phyloP scores from a whole-genome alignment of 305 asterid species.

The Fraxinus baroniana region DNA sequence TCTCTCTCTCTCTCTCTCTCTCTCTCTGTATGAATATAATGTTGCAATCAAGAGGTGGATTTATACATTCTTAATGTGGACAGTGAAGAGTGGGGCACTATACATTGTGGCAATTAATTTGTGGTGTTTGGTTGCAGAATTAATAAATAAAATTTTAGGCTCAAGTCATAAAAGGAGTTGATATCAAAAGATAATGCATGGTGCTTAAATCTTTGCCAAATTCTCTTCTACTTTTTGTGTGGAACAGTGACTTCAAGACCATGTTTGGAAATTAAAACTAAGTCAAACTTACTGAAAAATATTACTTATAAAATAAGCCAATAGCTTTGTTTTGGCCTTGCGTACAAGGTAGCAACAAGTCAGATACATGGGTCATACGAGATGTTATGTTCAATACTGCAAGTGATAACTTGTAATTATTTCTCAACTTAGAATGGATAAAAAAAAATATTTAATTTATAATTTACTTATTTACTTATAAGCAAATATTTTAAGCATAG shows the following conservation, averaged over 20 bases:
- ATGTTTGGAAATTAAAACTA: background rate
- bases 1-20: slow-evolving; percentile 2
- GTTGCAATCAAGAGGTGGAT: slow-evolving; percentile 28
- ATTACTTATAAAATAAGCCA: background rate
- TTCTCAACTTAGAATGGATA: background rate
- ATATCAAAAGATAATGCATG: slow-evolving; percentile 22
- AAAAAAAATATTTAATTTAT: background rate
- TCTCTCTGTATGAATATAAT: background rate
- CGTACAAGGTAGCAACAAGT: background rate
- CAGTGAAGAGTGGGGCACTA: slow-evolving; percentile 31
- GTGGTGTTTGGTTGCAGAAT: slow-evolving; percentile 30
- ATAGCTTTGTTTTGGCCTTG: background rate
- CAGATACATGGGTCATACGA: background rate
- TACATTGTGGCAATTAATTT: slow-evolving; percentile 23
- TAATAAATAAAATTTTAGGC: slow-evolving; percentile 21
- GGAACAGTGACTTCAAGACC: background rate
- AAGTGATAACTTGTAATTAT: background rate
- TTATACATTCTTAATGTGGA: slow-evolving; percentile 35
- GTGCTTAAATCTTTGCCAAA: slow-evolving; percentile 2
- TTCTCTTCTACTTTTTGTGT: background rate
- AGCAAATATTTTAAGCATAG: background rate
- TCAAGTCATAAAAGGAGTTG: slow-evolving; percentile 38
- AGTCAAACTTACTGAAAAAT: background rate
- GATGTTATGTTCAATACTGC: background rate
- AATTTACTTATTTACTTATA: background rate